phyloP scores from a whole-genome alignment of 1,139 yeast species.

The Sugiyamaella castrensis region DNA sequence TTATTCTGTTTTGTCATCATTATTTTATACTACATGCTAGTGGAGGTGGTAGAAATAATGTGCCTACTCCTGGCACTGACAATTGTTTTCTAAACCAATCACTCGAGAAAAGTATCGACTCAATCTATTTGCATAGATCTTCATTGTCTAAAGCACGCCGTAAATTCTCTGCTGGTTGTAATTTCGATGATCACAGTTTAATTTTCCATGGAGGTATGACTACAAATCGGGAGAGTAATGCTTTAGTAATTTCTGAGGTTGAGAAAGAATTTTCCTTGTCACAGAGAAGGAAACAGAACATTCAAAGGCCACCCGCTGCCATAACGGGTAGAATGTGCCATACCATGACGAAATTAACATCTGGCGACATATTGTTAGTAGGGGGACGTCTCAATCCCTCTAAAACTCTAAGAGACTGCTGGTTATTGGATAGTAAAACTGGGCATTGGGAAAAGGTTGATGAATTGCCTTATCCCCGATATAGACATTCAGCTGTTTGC shows the following conservation, averaged over 20 bases:
- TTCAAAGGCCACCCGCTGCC: neutral
- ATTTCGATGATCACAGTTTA: conserved; percentile 32
- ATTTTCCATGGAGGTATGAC: conserved; percentile 56
- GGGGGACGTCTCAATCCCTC: conserved; percentile 75
- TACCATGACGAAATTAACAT: conserved; percentile 42
- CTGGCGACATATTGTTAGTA: conserved; percentile 41
- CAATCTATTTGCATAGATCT: conserved; percentile 1
- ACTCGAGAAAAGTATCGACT: conserved; percentile 2
- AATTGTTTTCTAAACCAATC: no score
- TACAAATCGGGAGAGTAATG: conserved; percentile 43
- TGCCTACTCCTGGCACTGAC: neutral
- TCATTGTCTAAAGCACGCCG: conserved; percentile 28
- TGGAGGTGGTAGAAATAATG: conserved; percentile 23
- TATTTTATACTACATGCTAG: conserved; percentile 68
- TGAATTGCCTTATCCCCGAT: conserved; percentile 47
- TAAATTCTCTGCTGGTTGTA: conserved; percentile 50
- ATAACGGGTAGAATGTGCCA: conserved; percentile 58
- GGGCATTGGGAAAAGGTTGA: conserved; percentile 41
- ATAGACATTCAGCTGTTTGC: conserved; percentile 52
- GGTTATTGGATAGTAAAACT: conserved; percentile 32
- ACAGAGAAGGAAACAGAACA: neutral
- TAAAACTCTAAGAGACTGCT: conserved; percentile 43
- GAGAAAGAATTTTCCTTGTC: neutral
- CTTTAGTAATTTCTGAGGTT: conserved; percentile 23
- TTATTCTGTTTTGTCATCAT: conserved; percentile 72